A percentile compares a stretch with the other conserved stretches of the same genome.
Evolutionary conservation across 1,284 basidiomycete species (phyloP).

Genomic region (Hemileia vastatrix): DNA sequence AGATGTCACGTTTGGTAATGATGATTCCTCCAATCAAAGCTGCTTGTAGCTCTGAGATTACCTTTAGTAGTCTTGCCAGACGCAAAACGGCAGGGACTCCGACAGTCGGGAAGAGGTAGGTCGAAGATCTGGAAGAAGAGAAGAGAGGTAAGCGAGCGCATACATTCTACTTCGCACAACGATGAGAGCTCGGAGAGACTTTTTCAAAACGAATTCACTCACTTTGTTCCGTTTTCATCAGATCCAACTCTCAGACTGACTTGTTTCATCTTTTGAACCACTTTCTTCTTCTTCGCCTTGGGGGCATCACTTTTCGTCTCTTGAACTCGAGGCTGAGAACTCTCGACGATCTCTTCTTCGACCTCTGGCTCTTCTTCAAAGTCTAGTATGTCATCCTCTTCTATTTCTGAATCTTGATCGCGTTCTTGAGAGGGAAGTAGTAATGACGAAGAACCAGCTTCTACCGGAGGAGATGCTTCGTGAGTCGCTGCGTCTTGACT

Average conservation of each 20-base stretch:
- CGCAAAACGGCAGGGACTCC: not conserved
- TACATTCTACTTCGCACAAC: too few relatives aligned
- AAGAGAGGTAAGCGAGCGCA: too few relatives aligned
- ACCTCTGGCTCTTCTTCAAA: not conserved
- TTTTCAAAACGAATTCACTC: not conserved
- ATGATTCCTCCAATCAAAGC: not conserved
- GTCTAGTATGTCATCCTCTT: not conserved
- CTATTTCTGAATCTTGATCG: not conserved
- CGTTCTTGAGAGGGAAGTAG: not conserved
- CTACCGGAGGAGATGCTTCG: too few relatives aligned
- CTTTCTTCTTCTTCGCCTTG: not conserved
- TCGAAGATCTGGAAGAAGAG: not conserved
- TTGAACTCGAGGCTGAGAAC: not conserved
- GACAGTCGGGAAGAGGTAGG: not conserved
- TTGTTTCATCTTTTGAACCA: not conserved
- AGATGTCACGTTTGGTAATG: slow-evolving; percentile 30
- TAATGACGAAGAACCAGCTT: too few relatives aligned
- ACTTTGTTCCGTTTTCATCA: not conserved
- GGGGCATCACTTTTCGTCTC: not conserved
- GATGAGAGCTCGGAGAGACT: not conserved
- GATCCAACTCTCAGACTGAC: not conserved
- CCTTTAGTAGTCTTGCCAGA: not conserved
- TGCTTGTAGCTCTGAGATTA: not conserved
- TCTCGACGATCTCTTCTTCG: too few relatives aligned
- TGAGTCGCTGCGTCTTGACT: not conserved